Evolutionary conservation across 2,329 filamentous ascomycete species (phyloP).

Genomic region (Cordyceps cicadae): DNA sequence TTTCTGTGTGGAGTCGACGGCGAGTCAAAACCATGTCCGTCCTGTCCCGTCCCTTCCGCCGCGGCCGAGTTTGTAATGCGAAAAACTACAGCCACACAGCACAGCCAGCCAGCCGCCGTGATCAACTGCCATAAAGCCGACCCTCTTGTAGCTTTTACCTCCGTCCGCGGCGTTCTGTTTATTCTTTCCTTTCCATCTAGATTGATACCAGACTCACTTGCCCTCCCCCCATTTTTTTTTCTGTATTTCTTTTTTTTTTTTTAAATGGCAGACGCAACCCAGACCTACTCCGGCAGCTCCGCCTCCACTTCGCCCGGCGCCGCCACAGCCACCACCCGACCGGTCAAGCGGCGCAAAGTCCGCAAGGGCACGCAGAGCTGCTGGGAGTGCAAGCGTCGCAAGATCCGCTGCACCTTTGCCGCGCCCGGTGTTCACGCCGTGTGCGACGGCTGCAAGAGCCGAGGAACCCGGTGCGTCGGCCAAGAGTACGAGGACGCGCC

Average conservation of each 20-base stretch:
- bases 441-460: constrained; percentile 35
- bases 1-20: not conserved
- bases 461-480: not conserved
- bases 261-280: no score
- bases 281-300: no score
- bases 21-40: not conserved
- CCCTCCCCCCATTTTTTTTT: no score
- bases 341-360: constrained; percentile 29
- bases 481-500: constrained; percentile 5
- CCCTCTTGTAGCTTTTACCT: not conserved
- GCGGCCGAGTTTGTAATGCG: constrained; percentile 9
- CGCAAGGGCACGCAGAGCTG: constrained; percentile 52
- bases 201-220: no score
- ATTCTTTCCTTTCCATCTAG: no score
- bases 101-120: no score
- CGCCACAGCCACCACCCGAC: not conserved
- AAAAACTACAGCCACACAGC: not conserved
- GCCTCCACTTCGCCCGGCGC: not conserved
- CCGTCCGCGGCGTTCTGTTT: not conserved
- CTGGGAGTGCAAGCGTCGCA: constrained; percentile 52
- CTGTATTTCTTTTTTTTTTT: no score
- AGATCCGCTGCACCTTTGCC: constrained; percentile 42
- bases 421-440: constrained; percentile 27
- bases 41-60: constrained; percentile 1
- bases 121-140: not conserved